These are phyloP conservation scores for Phyllosticta capitalensis DNA, from an alignment of 2,329 filamentous ascomycete species.

Conservation along the genomic window DNA sequence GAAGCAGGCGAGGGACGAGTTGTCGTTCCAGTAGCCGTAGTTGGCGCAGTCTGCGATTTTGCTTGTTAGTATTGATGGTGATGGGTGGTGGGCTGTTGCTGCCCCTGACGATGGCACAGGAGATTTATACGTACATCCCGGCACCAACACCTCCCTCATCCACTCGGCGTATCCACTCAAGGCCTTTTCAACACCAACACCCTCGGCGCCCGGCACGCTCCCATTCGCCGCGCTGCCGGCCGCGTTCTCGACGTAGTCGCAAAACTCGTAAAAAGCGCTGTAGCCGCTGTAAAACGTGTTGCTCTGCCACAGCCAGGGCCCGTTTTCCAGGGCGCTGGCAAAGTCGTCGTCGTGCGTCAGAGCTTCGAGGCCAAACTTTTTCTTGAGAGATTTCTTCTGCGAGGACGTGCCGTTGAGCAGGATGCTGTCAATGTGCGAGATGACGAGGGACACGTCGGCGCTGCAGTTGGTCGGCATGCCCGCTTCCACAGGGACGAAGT, in stretches of 20 bases:
- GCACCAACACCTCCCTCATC: conserved; percentile 6
- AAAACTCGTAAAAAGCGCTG: conserved; percentile 30
- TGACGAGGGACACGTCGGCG: conserved; percentile 41
- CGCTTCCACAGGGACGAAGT: conserved; percentile 47
- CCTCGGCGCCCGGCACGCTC: conserved; percentile 28
- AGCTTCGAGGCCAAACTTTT: conserved; percentile 42
- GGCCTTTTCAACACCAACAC: conserved; percentile 46
- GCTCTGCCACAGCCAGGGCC: conserved; percentile 50
- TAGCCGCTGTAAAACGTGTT: conserved; percentile 42
- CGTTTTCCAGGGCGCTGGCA: conserved; percentile 44
- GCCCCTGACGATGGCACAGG: neutral
- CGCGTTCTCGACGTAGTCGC: conserved; percentile 27
- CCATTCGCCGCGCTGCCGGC: conserved; percentile 21
- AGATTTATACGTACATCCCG: conserved; percentile 20
- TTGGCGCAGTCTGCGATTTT: conserved; percentile 26
- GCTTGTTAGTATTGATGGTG: neutral
- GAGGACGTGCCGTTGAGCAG: conserved; percentile 19
- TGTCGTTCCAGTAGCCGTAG: conserved; percentile 36
- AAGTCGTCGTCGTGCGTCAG: conserved; percentile 45
- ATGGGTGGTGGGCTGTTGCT: neutral
- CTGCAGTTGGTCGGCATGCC: conserved; percentile 53
- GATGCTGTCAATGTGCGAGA: conserved; percentile 39
- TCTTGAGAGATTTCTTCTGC: conserved; percentile 37
- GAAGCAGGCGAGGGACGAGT: conserved; percentile 40
- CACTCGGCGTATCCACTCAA: conserved; percentile 41